A percentile compares a stretch with the other conserved stretches of the same genome.
Conservation (phyloP, 148 eudicot genomes). For the Vaccinium macrocarpon region DNA sequence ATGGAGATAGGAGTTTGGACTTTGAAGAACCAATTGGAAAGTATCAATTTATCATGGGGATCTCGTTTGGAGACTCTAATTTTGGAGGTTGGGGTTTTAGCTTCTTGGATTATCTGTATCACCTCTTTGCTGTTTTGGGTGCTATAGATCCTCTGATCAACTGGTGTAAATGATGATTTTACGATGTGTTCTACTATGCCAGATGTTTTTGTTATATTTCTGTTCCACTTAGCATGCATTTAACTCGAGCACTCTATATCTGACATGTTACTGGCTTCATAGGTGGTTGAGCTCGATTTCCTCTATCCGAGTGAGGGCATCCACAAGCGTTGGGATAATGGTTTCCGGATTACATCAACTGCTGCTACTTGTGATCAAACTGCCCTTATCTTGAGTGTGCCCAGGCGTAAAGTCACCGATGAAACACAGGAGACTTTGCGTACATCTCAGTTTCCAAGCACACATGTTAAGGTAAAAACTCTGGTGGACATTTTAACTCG, state of each 20-base stretch:
- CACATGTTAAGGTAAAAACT: slow-evolving; percentile 75
- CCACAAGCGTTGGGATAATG: slow-evolving; percentile 82
- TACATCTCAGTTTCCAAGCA: slow-evolving; percentile 88
- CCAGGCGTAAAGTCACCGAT: slow-evolving; percentile 65
- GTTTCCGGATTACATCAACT: slow-evolving; percentile 72
- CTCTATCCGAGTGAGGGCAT: slow-evolving; percentile 91
- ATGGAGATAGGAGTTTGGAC: no score
- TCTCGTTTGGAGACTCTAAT: not conserved
- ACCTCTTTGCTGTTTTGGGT: not conserved
- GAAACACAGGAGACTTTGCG: slow-evolving; percentile 91
- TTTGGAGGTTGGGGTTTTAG: not conserved
- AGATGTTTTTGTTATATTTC: not conserved
- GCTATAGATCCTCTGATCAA: not conserved
- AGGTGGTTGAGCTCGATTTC: slow-evolving; percentile 92
- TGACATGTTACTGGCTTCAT: slow-evolving; percentile 1
- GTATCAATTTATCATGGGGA: not conserved
- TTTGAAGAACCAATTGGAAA: not conserved
- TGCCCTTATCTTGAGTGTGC: slow-evolving; percentile 85
- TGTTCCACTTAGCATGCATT: not conserved
- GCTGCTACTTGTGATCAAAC: slow-evolving; percentile 83
- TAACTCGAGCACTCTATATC: not conserved
- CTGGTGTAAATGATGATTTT: not conserved
- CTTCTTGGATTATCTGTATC: not conserved
- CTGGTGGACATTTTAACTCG: not conserved
- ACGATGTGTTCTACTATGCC: not conserved